These are phyloP conservation scores for Trichoderma sp. DNA, from an alignment of 2,329 filamentous ascomycete species.

Conservation along the genomic window DNA sequence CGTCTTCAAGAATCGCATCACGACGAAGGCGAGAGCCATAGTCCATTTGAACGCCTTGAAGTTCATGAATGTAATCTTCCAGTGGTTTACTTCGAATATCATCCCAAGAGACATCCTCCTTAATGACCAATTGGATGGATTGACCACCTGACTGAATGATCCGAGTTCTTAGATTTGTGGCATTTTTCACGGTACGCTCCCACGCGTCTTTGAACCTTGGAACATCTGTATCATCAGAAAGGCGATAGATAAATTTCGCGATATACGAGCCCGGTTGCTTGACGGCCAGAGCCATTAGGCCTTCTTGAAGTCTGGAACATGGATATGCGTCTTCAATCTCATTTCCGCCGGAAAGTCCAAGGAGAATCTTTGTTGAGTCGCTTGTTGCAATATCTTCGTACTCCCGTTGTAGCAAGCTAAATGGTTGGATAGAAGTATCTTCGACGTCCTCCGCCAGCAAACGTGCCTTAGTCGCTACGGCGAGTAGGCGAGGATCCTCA, in stretches of 20 bases:
- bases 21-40: background rate
- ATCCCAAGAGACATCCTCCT: conserved; percentile 2
- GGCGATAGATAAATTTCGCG: conserved; percentile 27
- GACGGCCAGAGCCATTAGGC: conserved; percentile 35
- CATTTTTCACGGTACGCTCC: conserved; percentile 7
- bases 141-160: conserved; percentile 7
- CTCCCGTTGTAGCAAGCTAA: background rate
- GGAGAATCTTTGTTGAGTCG: background rate
- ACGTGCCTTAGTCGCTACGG: background rate
- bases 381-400: background rate
- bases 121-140: conserved; percentile 4
- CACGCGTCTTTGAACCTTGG: conserved; percentile 18
- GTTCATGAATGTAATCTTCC: background rate
- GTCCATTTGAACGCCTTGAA: background rate
- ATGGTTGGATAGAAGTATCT: background rate
- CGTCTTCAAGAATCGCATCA: background rate
- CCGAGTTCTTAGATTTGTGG: conserved; percentile 14
- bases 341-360: background rate
- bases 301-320: conserved; percentile 34
- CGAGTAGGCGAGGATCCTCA: background rate
- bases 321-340: conserved; percentile 7
- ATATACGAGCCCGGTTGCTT: conserved; percentile 35
- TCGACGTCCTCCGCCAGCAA: background rate
- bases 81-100: background rate
- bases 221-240: conserved; percentile 23